A percentile compares a stretch with the other conserved stretches of the same genome.
Evolutionary conservation across 257 asterid species (phyloP).

Genomic region (Solanum gandarillasii): DNA sequence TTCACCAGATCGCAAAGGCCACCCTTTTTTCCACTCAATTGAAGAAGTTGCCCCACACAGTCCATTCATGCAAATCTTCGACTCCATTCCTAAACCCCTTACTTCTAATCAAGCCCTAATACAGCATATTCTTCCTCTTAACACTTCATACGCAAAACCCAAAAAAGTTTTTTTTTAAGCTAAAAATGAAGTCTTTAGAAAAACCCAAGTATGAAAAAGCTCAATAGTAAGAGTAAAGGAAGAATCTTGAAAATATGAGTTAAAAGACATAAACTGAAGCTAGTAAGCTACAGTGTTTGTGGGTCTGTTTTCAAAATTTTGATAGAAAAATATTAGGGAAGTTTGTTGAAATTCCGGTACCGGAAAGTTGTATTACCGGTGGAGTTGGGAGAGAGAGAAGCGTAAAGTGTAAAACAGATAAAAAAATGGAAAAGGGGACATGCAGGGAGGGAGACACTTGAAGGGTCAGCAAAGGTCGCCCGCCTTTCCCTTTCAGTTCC

Average conservation of each 20-base stretch:
- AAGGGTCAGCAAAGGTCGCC: conserved; percentile 13
- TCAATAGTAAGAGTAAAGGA: neutral
- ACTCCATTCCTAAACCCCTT: neutral
- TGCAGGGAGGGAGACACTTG: conserved; percentile 6
- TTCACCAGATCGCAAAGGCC: conserved; percentile 79
- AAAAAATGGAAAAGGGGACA: neutral
- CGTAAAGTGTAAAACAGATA: neutral
- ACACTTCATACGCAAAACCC: neutral
- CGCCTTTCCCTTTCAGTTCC: neutral
- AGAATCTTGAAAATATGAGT: conserved; percentile 17
- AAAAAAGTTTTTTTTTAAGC: neutral
- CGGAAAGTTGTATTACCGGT: neutral
- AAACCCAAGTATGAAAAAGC: neutral
- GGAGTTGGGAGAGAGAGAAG: neutral
- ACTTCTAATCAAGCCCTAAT: neutral
- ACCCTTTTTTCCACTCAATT: conserved; percentile 50
- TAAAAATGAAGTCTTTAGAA: neutral
- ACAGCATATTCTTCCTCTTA: conserved; percentile 8
- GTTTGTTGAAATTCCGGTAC: neutral
- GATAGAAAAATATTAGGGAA: neutral
- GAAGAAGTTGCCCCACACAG: conserved; percentile 32
- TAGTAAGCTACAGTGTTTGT: neutral
- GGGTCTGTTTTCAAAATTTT: neutral
- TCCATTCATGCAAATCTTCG: conserved; percentile 68
- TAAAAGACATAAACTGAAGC: conserved; percentile 7